These are phyloP conservation scores for Suhomyces tanzawaensis DNA, from an alignment of 805 yeast genomes.

Conservation along the genomic window DNA sequence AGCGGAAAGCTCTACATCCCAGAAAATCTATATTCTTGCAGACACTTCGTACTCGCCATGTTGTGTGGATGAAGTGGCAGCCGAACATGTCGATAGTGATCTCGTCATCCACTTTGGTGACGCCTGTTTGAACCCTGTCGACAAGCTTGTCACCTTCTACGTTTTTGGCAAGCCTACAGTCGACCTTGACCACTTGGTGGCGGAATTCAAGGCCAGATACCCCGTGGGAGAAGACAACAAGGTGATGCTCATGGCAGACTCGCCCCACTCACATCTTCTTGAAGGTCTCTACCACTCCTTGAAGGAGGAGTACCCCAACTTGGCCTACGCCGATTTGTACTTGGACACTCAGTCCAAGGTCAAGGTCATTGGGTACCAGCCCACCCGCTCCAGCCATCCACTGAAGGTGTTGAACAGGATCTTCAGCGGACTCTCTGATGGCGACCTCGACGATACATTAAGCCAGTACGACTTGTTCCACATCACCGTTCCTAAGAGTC, in stretches of 20 bases:
- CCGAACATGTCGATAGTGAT: constrained; percentile 86
- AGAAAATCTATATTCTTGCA: constrained; percentile 75
- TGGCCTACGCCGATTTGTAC: constrained; percentile 33
- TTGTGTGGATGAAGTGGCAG: constrained; percentile 96
- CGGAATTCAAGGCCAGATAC: constrained; percentile 42
- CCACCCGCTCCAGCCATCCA: constrained; percentile 6
- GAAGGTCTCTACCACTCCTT: constrained; percentile 34
- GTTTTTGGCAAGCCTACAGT: constrained; percentile 70
- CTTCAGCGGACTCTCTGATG: constrained; percentile 14
- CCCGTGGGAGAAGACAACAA: constrained; percentile 30
- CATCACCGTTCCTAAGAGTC: constrained; percentile 70
- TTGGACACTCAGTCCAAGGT: constrained; percentile 28
- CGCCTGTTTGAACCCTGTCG: constrained; percentile 83
- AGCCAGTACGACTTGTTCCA: constrained; percentile 59
- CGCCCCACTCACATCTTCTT: constrained; percentile 57
- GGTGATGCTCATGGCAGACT: constrained; percentile 70
- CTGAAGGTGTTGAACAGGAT: constrained; percentile 17
- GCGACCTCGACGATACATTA: constrained; percentile 19
- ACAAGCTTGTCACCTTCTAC: constrained; percentile 70
- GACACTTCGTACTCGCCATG: constrained; percentile 96
- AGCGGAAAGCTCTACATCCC: neutral
- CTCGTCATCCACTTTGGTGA: constrained; percentile 91
- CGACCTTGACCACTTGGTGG: constrained; percentile 39
- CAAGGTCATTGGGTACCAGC: constrained; percentile 42
- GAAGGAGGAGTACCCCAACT: constrained; percentile 26